Conservation (phyloP, 192 early-diverging fungal species). For the Coemansia sp. region DNA sequence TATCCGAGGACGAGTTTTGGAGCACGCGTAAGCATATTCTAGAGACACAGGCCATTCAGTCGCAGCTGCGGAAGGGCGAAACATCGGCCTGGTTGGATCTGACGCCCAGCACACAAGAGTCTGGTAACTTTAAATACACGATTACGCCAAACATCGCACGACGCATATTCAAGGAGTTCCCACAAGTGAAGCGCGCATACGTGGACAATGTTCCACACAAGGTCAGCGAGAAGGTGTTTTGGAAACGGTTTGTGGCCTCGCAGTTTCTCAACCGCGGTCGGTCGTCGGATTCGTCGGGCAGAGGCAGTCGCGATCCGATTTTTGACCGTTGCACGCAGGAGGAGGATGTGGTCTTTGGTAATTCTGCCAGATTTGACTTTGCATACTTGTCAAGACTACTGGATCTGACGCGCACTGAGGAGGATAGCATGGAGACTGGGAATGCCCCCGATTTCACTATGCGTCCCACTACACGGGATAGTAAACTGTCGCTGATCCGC, state of each 20-base stretch:
- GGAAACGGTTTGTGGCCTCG: conserved; percentile 82
- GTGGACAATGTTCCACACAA: conserved; percentile 79
- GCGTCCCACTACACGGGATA: conserved; percentile 65
- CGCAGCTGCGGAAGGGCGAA: conserved; percentile 78
- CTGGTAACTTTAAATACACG: conserved; percentile 78
- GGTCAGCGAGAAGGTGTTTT: conserved; percentile 75
- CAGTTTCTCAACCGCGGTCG: conserved; percentile 85
- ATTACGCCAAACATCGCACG: conserved; percentile 89
- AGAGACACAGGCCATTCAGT: conserved; percentile 68
- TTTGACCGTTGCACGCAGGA: conserved; percentile 78
- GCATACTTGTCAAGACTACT: conserved; percentile 67
- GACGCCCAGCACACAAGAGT: conserved; percentile 66
- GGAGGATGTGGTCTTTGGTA: conserved; percentile 64
- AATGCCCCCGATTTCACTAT: conserved; percentile 84
- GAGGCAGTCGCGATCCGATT: conserved; percentile 61
- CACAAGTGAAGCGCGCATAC: conserved; percentile 82
- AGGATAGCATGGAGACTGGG: conserved; percentile 80
- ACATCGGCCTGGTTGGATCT: conserved; percentile 73
- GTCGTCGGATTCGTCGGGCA: conserved; percentile 48
- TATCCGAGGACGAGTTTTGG: conserved; percentile 96
- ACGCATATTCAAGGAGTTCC: conserved; percentile 88
- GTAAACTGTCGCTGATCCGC: conserved; percentile 74
- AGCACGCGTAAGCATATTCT: conserved; percentile 71
- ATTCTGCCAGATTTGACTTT: conserved; percentile 53
- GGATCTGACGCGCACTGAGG: conserved; percentile 78